A percentile compares a stretch with the other conserved stretches of the same genome.
phyloP scores from a whole-genome alignment of 192 early-diverging fungal species.

The Coemansia sp. region DNA sequence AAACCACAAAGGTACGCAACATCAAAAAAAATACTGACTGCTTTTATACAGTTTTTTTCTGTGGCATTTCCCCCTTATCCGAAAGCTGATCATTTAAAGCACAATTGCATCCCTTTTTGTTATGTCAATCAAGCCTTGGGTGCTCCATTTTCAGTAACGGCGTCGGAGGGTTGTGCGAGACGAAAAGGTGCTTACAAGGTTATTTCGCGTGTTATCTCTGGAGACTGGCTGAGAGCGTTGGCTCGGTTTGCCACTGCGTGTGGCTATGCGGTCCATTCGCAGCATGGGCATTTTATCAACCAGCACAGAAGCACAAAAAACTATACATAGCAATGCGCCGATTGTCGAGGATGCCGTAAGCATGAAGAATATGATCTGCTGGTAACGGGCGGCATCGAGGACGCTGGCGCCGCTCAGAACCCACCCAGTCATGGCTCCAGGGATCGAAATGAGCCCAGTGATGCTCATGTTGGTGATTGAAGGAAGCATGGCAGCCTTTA shows the following conservation, averaged over 20 bases:
- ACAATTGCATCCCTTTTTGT: too few relatives aligned
- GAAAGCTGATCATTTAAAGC: too few relatives aligned
- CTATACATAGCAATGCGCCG: slow-evolving; percentile 55
- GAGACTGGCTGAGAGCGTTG: not conserved
- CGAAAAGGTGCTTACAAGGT: not conserved
- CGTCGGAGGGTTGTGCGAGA: not conserved
- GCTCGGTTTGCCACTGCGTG: not conserved
- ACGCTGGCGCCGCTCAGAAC: slow-evolving; percentile 80
- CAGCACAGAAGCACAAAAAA: slow-evolving; percentile 39
- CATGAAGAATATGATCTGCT: slow-evolving; percentile 87
- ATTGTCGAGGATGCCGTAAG: slow-evolving; percentile 70
- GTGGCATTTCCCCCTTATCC: too few relatives aligned
- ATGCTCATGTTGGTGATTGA: slow-evolving; percentile 78
- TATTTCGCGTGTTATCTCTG: not conserved
- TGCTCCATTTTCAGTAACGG: not conserved
- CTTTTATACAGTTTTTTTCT: too few relatives aligned
- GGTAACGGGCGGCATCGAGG: slow-evolving; percentile 75
- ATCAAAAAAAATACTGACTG: too few relatives aligned
- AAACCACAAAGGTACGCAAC: too few relatives aligned
- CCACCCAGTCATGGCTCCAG: slow-evolving; percentile 87
- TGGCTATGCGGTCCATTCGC: slow-evolving; percentile 27
- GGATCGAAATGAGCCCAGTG: slow-evolving; percentile 84
- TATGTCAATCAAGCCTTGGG: too few relatives aligned
- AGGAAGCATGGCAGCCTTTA: slow-evolving; percentile 73
- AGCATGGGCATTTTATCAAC: slow-evolving; percentile 32